Conservation (phyloP, 495 filamentous ascomycete genomes). For the Penicillium egyptiacum region DNA sequence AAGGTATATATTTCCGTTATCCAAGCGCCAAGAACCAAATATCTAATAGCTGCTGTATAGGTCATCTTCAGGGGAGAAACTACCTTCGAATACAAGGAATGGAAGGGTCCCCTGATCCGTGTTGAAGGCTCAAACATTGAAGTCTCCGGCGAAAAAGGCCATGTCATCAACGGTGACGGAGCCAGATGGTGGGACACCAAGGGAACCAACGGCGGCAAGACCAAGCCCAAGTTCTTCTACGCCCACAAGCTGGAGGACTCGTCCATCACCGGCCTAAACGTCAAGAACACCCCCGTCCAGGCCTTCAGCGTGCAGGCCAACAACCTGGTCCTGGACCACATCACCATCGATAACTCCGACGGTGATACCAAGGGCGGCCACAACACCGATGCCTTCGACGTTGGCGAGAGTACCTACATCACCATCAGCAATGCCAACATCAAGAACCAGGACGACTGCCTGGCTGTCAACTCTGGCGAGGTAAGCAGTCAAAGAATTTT, state of each 20-base stretch:
- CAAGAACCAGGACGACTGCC: constrained; percentile 64
- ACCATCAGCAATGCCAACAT: constrained; percentile 56
- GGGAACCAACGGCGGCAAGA: constrained; percentile 56
- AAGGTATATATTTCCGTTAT: constrained; percentile 25
- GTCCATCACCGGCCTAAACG: constrained; percentile 44
- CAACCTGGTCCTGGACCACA: constrained; percentile 48
- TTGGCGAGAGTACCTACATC: constrained; percentile 50
- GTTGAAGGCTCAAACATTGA: constrained; percentile 47
- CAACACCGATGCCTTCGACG: constrained; percentile 69
- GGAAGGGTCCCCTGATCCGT: constrained; percentile 52
- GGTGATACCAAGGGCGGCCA: constrained; percentile 53
- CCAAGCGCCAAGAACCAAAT: not conserved
- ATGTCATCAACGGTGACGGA: constrained; percentile 47
- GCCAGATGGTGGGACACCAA: constrained; percentile 54
- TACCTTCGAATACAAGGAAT: constrained; percentile 55
- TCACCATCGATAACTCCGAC: constrained; percentile 62
- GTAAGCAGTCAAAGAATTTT: not conserved
- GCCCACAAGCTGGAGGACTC: constrained; percentile 47
- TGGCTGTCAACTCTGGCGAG: constrained; percentile 60
- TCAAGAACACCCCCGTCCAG: constrained; percentile 64
- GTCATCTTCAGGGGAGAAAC: constrained; percentile 54
- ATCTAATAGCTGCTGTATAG: constrained; percentile 16
- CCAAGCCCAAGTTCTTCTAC: constrained; percentile 59
- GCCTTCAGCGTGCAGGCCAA: constrained; percentile 56
- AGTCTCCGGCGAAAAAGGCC: constrained; percentile 39